These are phyloP conservation scores for Fusarium verticillioides DNA, from an alignment of 2,329 filamentous ascomycete genomes.

Conservation along the genomic window DNA sequence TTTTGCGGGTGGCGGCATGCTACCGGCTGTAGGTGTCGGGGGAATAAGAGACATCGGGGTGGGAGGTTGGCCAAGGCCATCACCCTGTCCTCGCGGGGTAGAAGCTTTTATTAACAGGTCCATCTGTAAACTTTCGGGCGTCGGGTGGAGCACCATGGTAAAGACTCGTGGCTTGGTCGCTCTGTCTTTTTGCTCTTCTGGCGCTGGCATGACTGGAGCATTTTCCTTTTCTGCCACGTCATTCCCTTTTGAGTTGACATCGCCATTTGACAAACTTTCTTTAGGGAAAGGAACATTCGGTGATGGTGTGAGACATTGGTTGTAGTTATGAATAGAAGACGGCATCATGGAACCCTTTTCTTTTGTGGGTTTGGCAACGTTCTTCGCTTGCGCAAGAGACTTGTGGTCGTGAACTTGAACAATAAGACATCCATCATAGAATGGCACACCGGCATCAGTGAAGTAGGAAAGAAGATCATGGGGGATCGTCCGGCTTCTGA, in stretches of 20 bases:
- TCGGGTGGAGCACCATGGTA: conserved; percentile 88
- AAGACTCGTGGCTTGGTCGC: conserved; percentile 68
- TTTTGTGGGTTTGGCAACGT: conserved; percentile 60
- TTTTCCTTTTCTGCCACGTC: conserved; percentile 60
- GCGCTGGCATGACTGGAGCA: conserved; percentile 62
- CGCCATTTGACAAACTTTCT: conserved; percentile 57
- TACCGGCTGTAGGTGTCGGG: conserved; percentile 69
- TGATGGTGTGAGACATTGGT: conserved; percentile 89
- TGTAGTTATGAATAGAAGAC: conserved; percentile 93
- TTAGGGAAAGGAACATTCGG: conserved; percentile 81
- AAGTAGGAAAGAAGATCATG: conserved; percentile 90
- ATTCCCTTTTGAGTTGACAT: conserved; percentile 39
- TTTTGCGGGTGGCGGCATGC: conserved; percentile 71
- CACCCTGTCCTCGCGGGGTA: conserved; percentile 67
- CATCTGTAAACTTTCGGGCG: conserved; percentile 76
- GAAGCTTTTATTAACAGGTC: conserved; percentile 82
- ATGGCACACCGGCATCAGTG: conserved; percentile 75
- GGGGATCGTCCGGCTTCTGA: conserved; percentile 80
- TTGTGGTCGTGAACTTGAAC: conserved; percentile 94
- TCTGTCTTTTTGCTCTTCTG: conserved; percentile 55
- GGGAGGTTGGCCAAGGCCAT: conserved; percentile 66
- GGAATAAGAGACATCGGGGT: conserved; percentile 71
- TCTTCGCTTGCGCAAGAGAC: conserved; percentile 70
- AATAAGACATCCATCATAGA: conserved; percentile 95
- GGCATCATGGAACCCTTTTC: conserved; percentile 71